A percentile compares a stretch with the other conserved stretches of the same genome.
Evolutionary conservation across 2,329 filamentous ascomycete genomes (phyloP).

Genomic region (Huntiella bhutanensis): DNA sequence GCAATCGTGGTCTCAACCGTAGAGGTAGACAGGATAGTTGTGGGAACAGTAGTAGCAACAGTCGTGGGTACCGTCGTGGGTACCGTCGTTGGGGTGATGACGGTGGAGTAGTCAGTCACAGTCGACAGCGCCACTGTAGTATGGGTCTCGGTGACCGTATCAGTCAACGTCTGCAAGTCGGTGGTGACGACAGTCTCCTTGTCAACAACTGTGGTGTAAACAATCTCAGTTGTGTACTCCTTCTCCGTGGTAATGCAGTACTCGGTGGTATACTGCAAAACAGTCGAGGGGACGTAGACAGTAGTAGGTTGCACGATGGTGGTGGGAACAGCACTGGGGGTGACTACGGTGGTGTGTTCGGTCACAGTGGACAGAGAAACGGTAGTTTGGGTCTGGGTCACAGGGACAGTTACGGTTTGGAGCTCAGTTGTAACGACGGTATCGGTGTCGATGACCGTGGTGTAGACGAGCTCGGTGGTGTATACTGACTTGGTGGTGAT

Average conservation of each 20-base stretch:
- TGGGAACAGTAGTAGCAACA: neutral
- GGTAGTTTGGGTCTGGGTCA: slow-evolving; percentile 1
- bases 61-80: neutral
- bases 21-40: neutral
- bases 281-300: neutral
- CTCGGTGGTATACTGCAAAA: neutral
- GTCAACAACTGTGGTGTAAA: slow-evolving; percentile 2
- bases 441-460: neutral
- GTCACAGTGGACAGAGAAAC: neutral
- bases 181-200: neutral
- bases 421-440: slow-evolving; percentile 2
- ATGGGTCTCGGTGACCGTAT: neutral
- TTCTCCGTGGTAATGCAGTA: neutral
- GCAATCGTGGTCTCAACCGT: slow-evolving; percentile 3
- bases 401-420: neutral
- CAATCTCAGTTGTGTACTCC: neutral
- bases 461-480: neutral
- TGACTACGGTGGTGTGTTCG: neutral
- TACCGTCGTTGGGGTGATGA: neutral
- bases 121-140: neutral
- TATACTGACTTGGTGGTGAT: neutral
- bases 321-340: slow-evolving; percentile 5
- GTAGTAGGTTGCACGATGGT: slow-evolving; percentile 1
- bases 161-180: neutral
- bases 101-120: neutral